Conservation (phyloP, 257 asterid species). For the Lavandula angustifolia region DNA sequence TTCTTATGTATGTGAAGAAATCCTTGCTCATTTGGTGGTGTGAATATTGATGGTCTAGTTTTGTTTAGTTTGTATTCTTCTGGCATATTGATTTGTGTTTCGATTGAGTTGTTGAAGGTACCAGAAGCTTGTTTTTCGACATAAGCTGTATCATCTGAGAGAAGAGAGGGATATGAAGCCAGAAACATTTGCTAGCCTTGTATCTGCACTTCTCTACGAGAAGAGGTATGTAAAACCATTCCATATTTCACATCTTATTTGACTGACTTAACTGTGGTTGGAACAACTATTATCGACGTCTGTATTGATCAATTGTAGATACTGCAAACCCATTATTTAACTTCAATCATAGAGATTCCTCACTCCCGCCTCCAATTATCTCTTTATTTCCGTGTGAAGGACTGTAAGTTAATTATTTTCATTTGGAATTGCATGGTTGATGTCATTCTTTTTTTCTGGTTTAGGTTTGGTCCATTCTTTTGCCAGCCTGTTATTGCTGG, state of each 20-base stretch:
- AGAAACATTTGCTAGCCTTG: constrained; percentile 95
- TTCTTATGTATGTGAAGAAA: constrained; percentile 9
- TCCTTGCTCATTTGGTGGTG: neutral
- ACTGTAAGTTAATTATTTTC: neutral
- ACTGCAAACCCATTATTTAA: neutral
- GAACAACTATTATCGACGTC: constrained; percentile 10
- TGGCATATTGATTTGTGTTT: constrained; percentile 25
- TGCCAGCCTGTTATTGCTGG: constrained; percentile 99
- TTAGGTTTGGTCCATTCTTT: constrained; percentile 95
- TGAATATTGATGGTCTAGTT: neutral
- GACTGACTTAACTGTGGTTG: constrained; percentile 9
- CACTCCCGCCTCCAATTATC: neutral
- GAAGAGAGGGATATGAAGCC: constrained; percentile 99
- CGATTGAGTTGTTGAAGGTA: constrained; percentile 47
- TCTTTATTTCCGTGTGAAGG: constrained; percentile 9
- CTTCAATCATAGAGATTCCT: neutral
- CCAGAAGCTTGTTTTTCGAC: constrained; percentile 88
- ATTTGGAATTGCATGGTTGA: constrained; percentile 2
- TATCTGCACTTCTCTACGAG: constrained; percentile 86
- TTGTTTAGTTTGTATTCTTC: neutral
- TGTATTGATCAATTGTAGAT: neutral
- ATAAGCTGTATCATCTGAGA: constrained; percentile 79
- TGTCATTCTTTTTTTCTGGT: constrained; percentile 19
- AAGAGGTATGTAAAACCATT: constrained; percentile 58
- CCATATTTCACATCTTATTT: constrained; percentile 10